Evolutionary conservation across 1,284 basidiomycete genomes (phyloP).

Genomic region (Lentinus polychrous): DNA sequence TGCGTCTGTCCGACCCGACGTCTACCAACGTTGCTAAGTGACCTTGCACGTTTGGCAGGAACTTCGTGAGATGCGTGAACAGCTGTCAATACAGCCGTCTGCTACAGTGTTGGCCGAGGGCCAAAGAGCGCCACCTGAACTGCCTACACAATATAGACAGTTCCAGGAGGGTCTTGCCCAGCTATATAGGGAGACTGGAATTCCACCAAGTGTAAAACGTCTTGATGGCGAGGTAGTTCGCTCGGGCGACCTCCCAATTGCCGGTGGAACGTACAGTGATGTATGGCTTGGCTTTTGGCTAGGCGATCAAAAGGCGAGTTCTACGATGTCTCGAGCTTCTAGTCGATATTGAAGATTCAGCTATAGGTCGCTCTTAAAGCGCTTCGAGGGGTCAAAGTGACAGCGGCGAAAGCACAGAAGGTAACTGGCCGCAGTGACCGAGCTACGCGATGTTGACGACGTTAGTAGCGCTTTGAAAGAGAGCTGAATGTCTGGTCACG

Average conservation of each 20-base stretch:
- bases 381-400: slow-evolving; percentile 34
- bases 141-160: neutral
- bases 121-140: slow-evolving; percentile 24
- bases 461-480: slow-evolving; percentile 40
- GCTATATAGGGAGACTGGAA: slow-evolving; percentile 41
- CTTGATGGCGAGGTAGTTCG: slow-evolving; percentile 43
- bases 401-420: slow-evolving; percentile 34
- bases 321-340: neutral
- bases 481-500: slow-evolving; percentile 48
- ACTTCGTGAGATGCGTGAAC: slow-evolving; percentile 17
- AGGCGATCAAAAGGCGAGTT: slow-evolving; percentile 32
- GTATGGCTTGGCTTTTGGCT: slow-evolving; percentile 48
- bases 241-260: slow-evolving; percentile 29
- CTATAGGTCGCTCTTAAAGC: slow-evolving; percentile 49
- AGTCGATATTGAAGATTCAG: no score
- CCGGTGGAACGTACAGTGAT: slow-evolving; percentile 44
- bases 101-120: neutral
- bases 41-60: slow-evolving; percentile 12
- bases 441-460: neutral
- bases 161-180: slow-evolving; percentile 24
- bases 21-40: slow-evolving; percentile 14
- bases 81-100: slow-evolving; percentile 7
- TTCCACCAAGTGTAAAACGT: slow-evolving; percentile 41
- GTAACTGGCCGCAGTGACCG: slow-evolving; percentile 14
- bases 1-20: slow-evolving; percentile 14